Evolutionary conservation across 164 flowering plant species (phyloP), one percentile per base, ranked within the genome.

Genomic region (Tetrastigma voinierianum): DNA sequence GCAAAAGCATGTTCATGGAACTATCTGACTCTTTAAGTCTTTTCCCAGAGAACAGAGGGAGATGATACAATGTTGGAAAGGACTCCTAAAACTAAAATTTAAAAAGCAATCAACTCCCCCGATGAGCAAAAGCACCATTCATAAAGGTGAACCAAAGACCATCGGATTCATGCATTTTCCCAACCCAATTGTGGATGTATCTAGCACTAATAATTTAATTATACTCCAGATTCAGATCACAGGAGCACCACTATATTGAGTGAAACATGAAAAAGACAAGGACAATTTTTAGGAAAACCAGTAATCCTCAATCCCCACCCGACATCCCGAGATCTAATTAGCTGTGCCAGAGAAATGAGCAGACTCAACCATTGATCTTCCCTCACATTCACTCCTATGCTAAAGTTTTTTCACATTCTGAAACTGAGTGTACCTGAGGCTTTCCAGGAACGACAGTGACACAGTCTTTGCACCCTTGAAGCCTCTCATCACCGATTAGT

Each of bases 391-490:
- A 32, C 40, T 32, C 40, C 40, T 32, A 32, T 32, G 51, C 20
- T 62, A 13, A n/a, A 49, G 13, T 19, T 11, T 21, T 21, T 46
- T 15, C 20, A 10, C 66, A 51, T 68, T 66, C 17, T 43, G 24
- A 71, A 54, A 43, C 61, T 24, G 62, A 51, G 9, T 62, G 74
- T 73, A 90, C 99, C 99, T 93, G 98, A 54, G 98, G 97, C 80
- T 90, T 90, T 23, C 90, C 93, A 3, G 85, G 66, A 53, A 87
- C 77, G 53, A 96, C 90, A 43, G 96, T 71, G 63, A 96, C 97
- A 59, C 99, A 96, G 78, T 96, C 99, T 70, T 87, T 84, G 76
- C 99, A 96, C 5, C 97, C 99, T 67, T 93, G 97, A 48, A 86
- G 73, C 61, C 72, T 69, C 75, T 96, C 99, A 70, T 92, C 97